Evolutionary conservation across 2,329 filamentous ascomycete species (phyloP).

Genomic region (Sphaerulina musiva): DNA sequence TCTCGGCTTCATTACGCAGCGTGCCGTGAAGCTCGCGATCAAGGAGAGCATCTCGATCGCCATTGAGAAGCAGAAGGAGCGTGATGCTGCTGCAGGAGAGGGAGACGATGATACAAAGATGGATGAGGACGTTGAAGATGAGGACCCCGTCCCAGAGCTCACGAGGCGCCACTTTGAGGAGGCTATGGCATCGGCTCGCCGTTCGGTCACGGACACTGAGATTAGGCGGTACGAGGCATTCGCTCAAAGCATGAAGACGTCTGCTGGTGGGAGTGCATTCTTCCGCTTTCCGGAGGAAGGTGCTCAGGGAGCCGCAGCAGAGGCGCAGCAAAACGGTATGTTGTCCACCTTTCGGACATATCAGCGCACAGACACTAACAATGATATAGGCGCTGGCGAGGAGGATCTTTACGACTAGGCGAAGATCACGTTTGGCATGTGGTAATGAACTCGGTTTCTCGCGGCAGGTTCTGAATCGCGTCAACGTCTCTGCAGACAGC

Average conservation of each 20-base stretch:
- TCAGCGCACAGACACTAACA: conserved; percentile 14
- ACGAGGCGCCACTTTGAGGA: conserved; percentile 98
- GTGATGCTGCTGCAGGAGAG: conserved; percentile 63
- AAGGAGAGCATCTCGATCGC: conserved; percentile 88
- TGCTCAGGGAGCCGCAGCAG: conserved; percentile 37
- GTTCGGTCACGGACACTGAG: conserved; percentile 93
- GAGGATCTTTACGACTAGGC: conserved; percentile 91
- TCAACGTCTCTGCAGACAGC: conserved; percentile 8
- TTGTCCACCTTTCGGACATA: conserved; percentile 1
- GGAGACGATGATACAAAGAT: conserved; percentile 69
- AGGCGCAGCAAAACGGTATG: conserved; percentile 36
- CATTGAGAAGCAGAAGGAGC: conserved; percentile 84
- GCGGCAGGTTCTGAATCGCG: conserved; percentile 4
- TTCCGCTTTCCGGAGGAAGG: conserved; percentile 83
- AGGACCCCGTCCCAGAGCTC: conserved; percentile 92
- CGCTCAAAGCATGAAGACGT: conserved; percentile 98
- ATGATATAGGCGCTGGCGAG: conserved; percentile 75
- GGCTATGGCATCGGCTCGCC: conserved; percentile 90
- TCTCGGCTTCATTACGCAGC: conserved; percentile 97
- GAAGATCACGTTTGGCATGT: conserved; percentile 1
- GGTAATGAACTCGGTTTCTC: conserved; percentile 9
- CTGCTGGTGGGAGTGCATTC: conserved; percentile 78
- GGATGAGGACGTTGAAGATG: conserved; percentile 65
- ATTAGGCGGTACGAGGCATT: conserved; percentile 98
- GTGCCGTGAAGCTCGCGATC: conserved; percentile 98